Evolutionary conservation across 2,329 filamentous ascomycete genomes (phyloP).

Genomic region (Ceratocystis alfenasii): DNA sequence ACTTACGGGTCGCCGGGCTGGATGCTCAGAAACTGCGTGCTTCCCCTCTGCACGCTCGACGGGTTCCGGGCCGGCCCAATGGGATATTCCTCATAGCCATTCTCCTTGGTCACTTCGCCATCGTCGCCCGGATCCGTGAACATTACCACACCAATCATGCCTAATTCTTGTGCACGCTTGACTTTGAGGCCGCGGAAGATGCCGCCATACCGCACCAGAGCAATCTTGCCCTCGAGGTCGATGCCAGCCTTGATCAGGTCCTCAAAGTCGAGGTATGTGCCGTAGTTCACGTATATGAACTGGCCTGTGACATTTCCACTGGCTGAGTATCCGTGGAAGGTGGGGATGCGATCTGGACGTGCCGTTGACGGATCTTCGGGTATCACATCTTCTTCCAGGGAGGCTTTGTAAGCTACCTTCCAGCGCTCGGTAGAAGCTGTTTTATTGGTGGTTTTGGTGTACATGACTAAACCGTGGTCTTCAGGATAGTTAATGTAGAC

Average conservation of each 20-base stretch:
- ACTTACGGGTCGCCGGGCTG: conserved; percentile 55
- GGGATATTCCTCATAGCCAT: conserved; percentile 70
- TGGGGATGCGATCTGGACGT: conserved; percentile 62
- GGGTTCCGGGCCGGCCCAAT: conserved; percentile 78
- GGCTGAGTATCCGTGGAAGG: conserved; percentile 90
- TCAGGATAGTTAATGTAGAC: conserved; percentile 68
- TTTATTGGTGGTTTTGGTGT: conserved; percentile 37
- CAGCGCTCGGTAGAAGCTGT: conserved; percentile 32
- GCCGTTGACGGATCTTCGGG: conserved; percentile 70
- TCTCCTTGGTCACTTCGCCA: conserved; percentile 64
- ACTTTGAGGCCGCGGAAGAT: conserved; percentile 87
- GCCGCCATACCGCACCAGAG: conserved; percentile 70
- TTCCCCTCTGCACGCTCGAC: conserved; percentile 81
- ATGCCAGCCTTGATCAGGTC: conserved; percentile 66
- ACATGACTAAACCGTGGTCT: conserved; percentile 55
- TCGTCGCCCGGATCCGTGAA: conserved; percentile 88
- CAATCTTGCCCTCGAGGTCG: conserved; percentile 71
- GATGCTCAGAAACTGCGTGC: conserved; percentile 65
- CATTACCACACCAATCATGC: conserved; percentile 73
- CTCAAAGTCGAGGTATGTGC: conserved; percentile 74
- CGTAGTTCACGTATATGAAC: conserved; percentile 86
- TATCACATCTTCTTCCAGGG: conserved; percentile 71
- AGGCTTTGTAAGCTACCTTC: conserved; percentile 64
- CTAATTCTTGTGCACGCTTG: conserved; percentile 81
- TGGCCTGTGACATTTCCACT: conserved; percentile 80